Evolutionary conservation across 2,329 filamentous ascomycete genomes (phyloP).

Genomic region (Bipolaris oryzae): DNA sequence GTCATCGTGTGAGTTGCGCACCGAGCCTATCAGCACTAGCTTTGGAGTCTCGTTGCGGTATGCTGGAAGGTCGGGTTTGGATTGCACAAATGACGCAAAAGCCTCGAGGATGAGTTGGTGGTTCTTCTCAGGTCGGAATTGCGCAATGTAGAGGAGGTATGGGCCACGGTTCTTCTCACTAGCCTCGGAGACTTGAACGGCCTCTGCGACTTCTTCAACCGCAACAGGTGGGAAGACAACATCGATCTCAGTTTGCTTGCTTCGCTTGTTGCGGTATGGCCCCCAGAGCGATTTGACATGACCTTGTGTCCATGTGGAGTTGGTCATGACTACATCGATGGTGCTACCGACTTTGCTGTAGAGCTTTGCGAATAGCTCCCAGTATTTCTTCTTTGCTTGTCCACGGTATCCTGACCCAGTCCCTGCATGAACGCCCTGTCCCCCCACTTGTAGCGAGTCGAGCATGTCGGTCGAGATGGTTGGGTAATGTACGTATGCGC

Average conservation of each 20-base stretch:
- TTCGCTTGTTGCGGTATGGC: conserved; percentile 49
- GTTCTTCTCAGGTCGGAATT: conserved; percentile 98
- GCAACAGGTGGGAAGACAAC: conserved; percentile 93
- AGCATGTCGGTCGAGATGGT: conserved; percentile 99
- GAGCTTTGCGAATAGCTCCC: conserved; percentile 79
- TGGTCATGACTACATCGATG: conserved; percentile 95
- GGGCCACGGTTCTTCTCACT: conserved; percentile 74
- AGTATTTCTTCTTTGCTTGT: conserved; percentile 77
- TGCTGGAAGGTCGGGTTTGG: conserved; percentile 33
- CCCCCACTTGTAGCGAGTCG: conserved; percentile 65
- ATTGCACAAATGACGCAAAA: conserved; percentile 73
- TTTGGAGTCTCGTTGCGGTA: conserved; percentile 62
- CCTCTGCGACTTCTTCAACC: conserved; percentile 79
- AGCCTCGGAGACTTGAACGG: conserved; percentile 71
- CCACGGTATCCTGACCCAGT: conserved; percentile 76
- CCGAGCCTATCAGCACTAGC: conserved; percentile 86
- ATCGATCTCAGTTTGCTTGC: conserved; percentile 62
- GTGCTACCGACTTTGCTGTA: conserved; percentile 84
- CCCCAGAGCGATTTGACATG: conserved; percentile 83
- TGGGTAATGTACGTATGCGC: conserved; percentile 95
- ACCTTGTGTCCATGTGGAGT: conserved; percentile 87
- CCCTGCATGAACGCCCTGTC: conserved; percentile 81
- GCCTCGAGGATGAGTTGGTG: conserved; percentile 84
- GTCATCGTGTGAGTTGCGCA: conserved; percentile 79
- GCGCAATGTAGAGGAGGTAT: conserved; percentile 87